Base-by-base conservation (phyloP, 2,329 filamentous ascomycete genomes). In the Cladosporium sp. region DNA sequence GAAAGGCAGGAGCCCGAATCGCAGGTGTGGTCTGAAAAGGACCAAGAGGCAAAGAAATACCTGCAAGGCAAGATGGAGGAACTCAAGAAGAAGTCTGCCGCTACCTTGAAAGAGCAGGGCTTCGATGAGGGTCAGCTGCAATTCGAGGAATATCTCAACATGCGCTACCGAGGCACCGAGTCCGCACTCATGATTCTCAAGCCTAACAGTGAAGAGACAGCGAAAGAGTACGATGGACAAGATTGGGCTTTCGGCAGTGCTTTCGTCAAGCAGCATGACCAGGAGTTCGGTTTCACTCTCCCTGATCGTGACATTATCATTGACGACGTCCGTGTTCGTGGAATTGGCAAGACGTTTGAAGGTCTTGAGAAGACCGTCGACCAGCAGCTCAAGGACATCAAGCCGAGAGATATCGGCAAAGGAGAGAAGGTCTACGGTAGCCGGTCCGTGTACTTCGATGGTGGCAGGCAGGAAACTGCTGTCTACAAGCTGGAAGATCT, bases 121-220 rank as follows among this genome's bases (percentile, higher is more conserved):
- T 96, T 96, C 63, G 73, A 78, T 1, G 80, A 87, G 38, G 72
- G 80, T 4, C 82, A 88, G 27, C 88, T 96, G 19, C 78, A 84
- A 0, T 95, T 92, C 62, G 90, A 96, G 65, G 88, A 95, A 64
- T 96, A 96, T 63, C 80, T 97, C 51, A 96, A 96, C 65, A 90
- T 96, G 85, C 78, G 91, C 51, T 96, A 96, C 63, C 82, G 89
- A 30, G 90, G 90, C 9, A 96, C 90, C 0, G 90, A 96, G 65
- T 95, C 89, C 7, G 88, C 90, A 1, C 77, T 96, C 37, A 96
- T 96, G 90, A 82, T 95, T 42, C 72, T 93, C 56, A 89, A 86
- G 67, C 89, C 90, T 0, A 78, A 70, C 2, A 70, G 77, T 32
- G 79, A 83, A 44, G 84, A 88, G 51, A 76, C 76, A 0, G 71